A percentile compares a stretch with the other conserved stretches of the same genome.
These are phyloP conservation scores for Barnettozyma pratensis DNA, from an alignment of 805 yeast species.

Conservation along the genomic window DNA sequence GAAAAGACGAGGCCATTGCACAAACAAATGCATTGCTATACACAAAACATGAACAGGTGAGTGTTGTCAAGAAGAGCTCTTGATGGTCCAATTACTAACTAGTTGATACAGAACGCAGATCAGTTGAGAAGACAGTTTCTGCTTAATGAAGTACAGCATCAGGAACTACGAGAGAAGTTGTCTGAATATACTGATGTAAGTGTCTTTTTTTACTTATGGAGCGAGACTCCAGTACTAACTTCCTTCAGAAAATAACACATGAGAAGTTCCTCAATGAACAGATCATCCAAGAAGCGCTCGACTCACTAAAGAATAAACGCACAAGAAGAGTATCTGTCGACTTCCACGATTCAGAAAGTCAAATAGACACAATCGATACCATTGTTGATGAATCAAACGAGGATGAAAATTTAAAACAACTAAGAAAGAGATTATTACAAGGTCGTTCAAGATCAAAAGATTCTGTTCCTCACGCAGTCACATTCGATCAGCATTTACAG, in stretches of 20 bases:
- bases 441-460: conserved; percentile 14
- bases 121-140: conserved; percentile 2
- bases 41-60: conserved; percentile 12
- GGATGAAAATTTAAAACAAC: conserved; percentile 27
- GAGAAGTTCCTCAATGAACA: conserved; percentile 7
- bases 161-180: background rate
- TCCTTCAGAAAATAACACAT: conserved; percentile 8
- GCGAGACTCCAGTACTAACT: background rate
- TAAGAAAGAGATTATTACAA: conserved; percentile 28
- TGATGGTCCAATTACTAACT: background rate
- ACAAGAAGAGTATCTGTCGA: conserved; percentile 21
- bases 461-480: conserved; percentile 4
- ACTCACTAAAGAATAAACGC: conserved; percentile 1
- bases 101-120: background rate
- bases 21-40: conserved; percentile 7
- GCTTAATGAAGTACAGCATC: background rate
- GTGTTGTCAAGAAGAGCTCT: background rate
- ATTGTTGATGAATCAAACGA: conserved; percentile 5
- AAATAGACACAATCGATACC: background rate
- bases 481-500: conserved; percentile 31
- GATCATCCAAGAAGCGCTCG: conserved; percentile 7
- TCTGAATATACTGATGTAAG: conserved; percentile 9
- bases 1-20: conserved; percentile 5
- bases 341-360: conserved; percentile 8
- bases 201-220: background rate